Conservation (phyloP, 495 filamentous ascomycete species). For the Choiromyces venosus region DNA sequence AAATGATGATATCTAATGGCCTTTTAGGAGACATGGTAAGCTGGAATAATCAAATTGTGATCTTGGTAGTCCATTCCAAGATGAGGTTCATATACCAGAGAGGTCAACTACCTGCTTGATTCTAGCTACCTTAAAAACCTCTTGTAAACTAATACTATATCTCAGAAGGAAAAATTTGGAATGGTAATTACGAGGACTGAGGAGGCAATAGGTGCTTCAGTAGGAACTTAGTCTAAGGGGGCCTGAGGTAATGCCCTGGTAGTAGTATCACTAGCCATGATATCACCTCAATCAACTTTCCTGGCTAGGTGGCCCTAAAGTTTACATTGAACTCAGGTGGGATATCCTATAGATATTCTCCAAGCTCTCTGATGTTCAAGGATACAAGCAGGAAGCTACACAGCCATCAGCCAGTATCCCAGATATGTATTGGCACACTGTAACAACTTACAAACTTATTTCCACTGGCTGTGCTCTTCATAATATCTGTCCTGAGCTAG, state of each 20-base stretch:
- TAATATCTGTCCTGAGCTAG: not conserved
- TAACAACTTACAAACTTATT: not conserved
- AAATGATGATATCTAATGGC: too few species aligned
- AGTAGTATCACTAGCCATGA: not conserved
- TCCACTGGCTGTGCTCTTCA: not conserved
- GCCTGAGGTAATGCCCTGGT: not conserved
- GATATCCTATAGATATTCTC: not conserved
- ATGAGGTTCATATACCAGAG: too few species aligned
- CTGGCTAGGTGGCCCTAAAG: not conserved
- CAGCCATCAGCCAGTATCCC: not conserved
- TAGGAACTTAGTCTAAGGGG: too few species aligned
- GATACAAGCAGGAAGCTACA: not conserved
- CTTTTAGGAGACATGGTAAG: too few species aligned
- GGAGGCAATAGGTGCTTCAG: too few species aligned
- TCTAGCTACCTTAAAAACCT: too few species aligned
- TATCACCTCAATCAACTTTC: not conserved
- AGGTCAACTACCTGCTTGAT: too few species aligned
- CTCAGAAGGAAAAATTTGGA: too few species aligned
- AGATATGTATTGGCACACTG: not conserved
- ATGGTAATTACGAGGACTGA: too few species aligned
- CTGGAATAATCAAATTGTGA: too few species aligned
- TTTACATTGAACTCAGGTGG: not conserved
- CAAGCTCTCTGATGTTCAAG: not conserved
- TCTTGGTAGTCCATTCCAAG: too few species aligned
- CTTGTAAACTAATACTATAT: too few species aligned